Conservation (phyloP, 1,284 basidiomycete species). For the Papiliotrema terrestris region DNA sequence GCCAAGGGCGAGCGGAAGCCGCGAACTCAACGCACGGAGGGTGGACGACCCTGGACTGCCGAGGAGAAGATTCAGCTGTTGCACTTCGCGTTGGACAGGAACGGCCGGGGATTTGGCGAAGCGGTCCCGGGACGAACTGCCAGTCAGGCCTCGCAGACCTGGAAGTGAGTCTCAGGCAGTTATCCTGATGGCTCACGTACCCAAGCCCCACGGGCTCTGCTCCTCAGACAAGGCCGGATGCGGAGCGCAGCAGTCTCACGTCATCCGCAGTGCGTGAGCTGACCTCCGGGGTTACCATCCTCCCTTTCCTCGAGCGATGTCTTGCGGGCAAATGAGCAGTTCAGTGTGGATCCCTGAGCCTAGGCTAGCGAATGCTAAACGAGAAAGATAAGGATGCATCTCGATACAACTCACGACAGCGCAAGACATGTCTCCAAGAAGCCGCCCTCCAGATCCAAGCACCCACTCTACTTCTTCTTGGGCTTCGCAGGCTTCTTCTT, state of each 20-base stretch:
- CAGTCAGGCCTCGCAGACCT: conserved; percentile 1
- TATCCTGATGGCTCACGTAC: no score
- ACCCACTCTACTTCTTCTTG: conserved; percentile 15
- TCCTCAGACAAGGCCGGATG: no score
- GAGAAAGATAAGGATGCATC: background rate
- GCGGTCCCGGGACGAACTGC: background rate
- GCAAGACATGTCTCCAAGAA: background rate
- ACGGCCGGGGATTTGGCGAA: background rate
- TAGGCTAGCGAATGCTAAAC: background rate
- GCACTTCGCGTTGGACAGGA: background rate
- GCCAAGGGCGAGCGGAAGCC: no score
- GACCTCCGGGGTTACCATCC: background rate
- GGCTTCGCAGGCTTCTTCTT: conserved; percentile 24
- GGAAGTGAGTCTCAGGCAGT: conserved; percentile 3
- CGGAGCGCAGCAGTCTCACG: no score
- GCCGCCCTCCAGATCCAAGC: background rate
- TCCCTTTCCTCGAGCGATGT: conserved; percentile 2
- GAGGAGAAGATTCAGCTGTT: background rate
- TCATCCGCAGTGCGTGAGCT: no score
- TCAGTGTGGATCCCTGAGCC: background rate
- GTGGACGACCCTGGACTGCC: background rate
- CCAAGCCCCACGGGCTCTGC: no score
- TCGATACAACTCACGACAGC: background rate
- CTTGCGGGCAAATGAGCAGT: background rate
- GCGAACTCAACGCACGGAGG: background rate